These are phyloP conservation scores for Talaromyces thailandensis DNA, from an alignment of 495 filamentous ascomycete genomes.

Conservation along the genomic window DNA sequence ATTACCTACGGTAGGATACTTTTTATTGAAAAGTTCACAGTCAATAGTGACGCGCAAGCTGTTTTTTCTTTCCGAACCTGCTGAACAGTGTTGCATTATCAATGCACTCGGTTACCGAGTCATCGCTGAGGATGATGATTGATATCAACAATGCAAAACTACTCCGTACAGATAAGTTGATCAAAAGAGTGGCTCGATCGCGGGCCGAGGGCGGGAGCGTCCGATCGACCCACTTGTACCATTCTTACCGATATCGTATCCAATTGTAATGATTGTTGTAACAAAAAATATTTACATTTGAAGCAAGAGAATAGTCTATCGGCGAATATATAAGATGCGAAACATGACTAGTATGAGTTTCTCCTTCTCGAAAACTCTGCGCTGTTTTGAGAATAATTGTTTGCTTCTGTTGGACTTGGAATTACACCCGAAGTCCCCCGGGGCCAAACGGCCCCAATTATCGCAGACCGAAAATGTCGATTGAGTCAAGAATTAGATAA, in stretches of 20 bases:
- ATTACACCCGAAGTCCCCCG: not conserved
- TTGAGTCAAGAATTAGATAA: not conserved
- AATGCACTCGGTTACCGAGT: not conserved
- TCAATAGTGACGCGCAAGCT: not conserved
- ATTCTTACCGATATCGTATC: not conserved
- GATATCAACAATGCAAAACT: not conserved
- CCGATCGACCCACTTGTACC: not conserved
- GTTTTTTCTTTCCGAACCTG: not conserved
- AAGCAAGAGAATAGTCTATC: not conserved
- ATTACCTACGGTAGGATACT: not conserved
- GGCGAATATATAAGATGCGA: not conserved
- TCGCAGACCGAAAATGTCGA: not conserved
- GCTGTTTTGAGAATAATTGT: not conserved
- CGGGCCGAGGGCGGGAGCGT: constrained; percentile 4
- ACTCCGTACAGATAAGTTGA: not conserved
- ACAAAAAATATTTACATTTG: not conserved
- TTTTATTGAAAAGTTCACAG: not conserved
- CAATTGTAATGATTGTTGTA: not conserved
- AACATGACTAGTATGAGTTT: not conserved
- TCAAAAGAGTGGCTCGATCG: constrained; percentile 1
- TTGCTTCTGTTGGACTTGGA: not conserved
- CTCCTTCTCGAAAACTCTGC: not conserved
- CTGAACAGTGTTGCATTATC: not conserved
- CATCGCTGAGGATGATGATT: not conserved
- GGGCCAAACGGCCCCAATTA: not conserved